Conservation (phyloP, 768 basidiomycete species). For the Coprinopsis strossmayeri region DNA sequence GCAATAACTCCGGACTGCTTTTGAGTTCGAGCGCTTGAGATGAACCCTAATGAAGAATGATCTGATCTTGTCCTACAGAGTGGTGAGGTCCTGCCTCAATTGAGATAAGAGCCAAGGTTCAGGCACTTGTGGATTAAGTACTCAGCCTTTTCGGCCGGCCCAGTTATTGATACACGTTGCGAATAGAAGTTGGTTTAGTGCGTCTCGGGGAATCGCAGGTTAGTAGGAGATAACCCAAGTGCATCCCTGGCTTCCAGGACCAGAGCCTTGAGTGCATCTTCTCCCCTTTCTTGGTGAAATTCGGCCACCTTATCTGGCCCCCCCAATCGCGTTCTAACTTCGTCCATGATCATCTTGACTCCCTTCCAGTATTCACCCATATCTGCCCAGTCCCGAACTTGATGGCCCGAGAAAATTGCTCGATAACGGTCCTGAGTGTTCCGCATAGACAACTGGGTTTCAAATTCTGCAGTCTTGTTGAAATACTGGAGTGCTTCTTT, state of each 20-base stretch:
- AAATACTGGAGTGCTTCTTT: constrained; percentile 48
- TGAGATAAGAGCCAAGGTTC: too few species aligned
- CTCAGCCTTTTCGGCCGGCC: too few species aligned
- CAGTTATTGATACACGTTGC: too few species aligned
- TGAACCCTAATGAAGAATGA: too few species aligned
- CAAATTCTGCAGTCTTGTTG: constrained; percentile 42
- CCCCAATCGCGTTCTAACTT: constrained; percentile 37
- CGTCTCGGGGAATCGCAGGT: too few species aligned
- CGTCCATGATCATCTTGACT: constrained; percentile 47
- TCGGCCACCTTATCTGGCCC: constrained; percentile 37
- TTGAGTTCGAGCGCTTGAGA: too few species aligned
- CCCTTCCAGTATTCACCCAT: constrained; percentile 35
- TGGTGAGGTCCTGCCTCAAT: too few species aligned
- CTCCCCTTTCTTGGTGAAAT: constrained; percentile 28
- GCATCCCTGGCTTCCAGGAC: constrained; percentile 32
- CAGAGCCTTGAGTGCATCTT: constrained; percentile 30
- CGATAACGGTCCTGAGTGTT: constrained; percentile 29
- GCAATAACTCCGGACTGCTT: too few species aligned
- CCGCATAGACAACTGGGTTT: constrained; percentile 26
- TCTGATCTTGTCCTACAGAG: too few species aligned
- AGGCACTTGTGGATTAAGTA: too few species aligned
- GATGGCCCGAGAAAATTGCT: constrained; percentile 39
- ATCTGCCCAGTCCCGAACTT: constrained; percentile 49
- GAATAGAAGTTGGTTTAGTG: too few species aligned
- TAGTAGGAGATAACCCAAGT: constrained; percentile 22